Percentiles rank a stretch among this genome's conserved stretches.
phyloP scores from a whole-genome alignment of 441 rosid species.

The Pelargonium myrrhifolium region DNA sequence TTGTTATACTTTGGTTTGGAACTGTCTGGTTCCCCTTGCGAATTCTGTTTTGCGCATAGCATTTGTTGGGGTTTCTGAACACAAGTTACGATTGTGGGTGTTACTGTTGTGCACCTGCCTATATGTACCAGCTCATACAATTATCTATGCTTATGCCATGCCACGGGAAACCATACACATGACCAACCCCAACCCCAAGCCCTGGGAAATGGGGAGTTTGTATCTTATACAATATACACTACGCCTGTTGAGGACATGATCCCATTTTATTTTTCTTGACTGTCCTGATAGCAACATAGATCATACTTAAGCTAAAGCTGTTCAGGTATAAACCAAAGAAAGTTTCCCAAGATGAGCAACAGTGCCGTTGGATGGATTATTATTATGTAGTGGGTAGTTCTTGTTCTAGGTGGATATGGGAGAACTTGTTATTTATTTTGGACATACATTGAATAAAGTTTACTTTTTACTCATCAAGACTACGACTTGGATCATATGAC shows the following conservation, averaged over 20 bases:
- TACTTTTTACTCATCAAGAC: background rate
- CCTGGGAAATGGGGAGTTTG: no score
- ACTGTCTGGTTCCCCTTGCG: background rate
- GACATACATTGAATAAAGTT: no score
- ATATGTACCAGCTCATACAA: background rate
- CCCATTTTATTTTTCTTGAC: background rate
- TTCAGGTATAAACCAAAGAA: no score
- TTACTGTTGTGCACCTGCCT: background rate
- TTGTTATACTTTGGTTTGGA: background rate
- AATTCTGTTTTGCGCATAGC: background rate
- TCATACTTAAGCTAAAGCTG: background rate
- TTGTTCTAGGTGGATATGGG: no score
- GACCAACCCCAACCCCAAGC: no score
- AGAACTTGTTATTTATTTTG: no score
- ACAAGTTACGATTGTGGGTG: background rate
- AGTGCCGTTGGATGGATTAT: no score
- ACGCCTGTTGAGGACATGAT: background rate
- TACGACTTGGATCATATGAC: background rate
- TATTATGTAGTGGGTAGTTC: no score
- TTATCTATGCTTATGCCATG: no score
- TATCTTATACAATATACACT: no score
- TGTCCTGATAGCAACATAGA: background rate
- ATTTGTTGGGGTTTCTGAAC: background rate
- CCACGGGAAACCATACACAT: no score
- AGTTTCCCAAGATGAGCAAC: no score